Conservation (phyloP, 345 rosid species). For the Moricandia arvensis region DNA sequence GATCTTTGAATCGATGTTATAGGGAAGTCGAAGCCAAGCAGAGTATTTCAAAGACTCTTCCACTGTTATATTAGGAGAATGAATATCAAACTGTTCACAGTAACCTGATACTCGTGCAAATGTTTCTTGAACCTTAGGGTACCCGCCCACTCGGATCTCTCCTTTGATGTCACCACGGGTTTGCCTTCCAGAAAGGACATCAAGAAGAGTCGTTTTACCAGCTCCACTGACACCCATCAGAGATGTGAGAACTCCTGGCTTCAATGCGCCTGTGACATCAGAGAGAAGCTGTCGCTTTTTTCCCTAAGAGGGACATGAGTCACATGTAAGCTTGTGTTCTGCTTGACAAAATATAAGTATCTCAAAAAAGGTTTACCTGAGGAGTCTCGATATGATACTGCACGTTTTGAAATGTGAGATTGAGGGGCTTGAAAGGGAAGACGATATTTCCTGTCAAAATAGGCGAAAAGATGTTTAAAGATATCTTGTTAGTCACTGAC, state of each 20-base stretch:
- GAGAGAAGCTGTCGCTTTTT: slow-evolving; percentile 52
- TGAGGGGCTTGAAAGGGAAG: slow-evolving; percentile 67
- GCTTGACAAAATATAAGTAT: background rate
- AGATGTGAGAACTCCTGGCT: slow-evolving; percentile 67
- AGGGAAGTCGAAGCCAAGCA: slow-evolving; percentile 54
- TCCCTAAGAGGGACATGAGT: slow-evolving; percentile 40
- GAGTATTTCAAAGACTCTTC: slow-evolving; percentile 59
- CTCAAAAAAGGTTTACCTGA: slow-evolving; percentile 37
- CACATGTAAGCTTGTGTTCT: slow-evolving; percentile 4
- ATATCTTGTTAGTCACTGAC: background rate
- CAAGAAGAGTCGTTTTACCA: slow-evolving; percentile 68
- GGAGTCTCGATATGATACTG: slow-evolving; percentile 71
- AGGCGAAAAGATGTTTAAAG: background rate
- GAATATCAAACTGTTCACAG: slow-evolving; percentile 68
- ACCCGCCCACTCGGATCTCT: slow-evolving; percentile 57
- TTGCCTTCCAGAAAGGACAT: slow-evolving; percentile 68
- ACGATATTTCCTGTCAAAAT: slow-evolving; percentile 52
- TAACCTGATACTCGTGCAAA: slow-evolving; percentile 67
- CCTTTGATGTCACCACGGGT: slow-evolving; percentile 55
- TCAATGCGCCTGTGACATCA: slow-evolving; percentile 51
- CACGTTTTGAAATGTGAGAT: slow-evolving; percentile 60
- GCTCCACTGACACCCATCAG: slow-evolving; percentile 77
- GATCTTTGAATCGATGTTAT: slow-evolving; percentile 35
- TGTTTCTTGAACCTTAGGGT: slow-evolving; percentile 54
- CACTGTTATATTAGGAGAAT: slow-evolving; percentile 61